Evolutionary conservation across 2,329 filamentous ascomycete species (phyloP).

Genomic region (Plenodomus lindquistii): DNA sequence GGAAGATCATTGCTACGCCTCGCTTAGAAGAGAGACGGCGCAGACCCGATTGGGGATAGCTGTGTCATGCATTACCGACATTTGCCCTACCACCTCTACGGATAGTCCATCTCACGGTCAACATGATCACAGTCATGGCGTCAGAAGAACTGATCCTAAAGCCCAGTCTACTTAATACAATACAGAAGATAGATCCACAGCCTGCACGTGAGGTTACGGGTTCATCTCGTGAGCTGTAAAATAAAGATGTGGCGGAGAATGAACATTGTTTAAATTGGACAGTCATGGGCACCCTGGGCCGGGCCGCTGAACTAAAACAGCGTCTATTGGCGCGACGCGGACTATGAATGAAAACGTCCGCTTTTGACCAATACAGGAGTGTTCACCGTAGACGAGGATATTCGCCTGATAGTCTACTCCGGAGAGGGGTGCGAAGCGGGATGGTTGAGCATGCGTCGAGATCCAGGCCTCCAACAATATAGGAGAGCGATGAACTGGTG

Average conservation of each 20-base stretch:
- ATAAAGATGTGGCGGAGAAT: not conserved
- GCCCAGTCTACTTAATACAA: not conserved
- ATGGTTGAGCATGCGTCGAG: not conserved
- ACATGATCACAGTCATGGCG: not conserved
- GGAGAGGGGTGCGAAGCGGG: not conserved
- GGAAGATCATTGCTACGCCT: not conserved
- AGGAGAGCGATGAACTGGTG: not conserved
- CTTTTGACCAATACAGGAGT: slow-evolving; percentile 3
- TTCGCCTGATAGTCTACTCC: slow-evolving; percentile 1
- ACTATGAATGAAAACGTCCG: slow-evolving; percentile 9
- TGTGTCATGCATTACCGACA: not conserved
- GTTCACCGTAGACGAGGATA: slow-evolving; percentile 7
- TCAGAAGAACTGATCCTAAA: not conserved
- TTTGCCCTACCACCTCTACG: not conserved
- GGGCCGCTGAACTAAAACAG: not conserved
- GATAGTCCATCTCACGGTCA: not conserved
- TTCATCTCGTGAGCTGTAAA: not conserved
- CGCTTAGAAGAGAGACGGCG: not conserved
- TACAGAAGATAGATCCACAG: not conserved
- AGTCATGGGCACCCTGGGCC: slow-evolving; percentile 2
- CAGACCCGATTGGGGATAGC: not conserved
- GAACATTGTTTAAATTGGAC: not conserved
- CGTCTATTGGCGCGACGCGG: slow-evolving; percentile 7
- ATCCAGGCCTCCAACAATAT: not conserved
- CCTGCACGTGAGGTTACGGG: not conserved